Base-by-base conservation (phyloP, 495 filamentous ascomycete genomes). In the Aspergillus campestris region DNA sequence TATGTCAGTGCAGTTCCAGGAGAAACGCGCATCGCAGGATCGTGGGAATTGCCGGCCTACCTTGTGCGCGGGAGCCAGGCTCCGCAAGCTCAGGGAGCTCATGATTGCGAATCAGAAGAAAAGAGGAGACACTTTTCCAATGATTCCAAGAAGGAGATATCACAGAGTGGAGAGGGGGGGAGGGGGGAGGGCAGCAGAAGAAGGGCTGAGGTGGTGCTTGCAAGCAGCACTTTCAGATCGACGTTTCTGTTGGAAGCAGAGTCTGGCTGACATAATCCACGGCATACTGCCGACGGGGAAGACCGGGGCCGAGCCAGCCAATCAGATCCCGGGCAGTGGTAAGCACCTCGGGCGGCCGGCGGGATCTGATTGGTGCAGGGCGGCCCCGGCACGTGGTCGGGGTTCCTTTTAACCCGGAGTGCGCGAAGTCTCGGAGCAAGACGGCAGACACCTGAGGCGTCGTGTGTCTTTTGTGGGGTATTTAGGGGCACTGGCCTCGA, bases 51-150 rank as follows among this genome's bases (percentile, higher is more conserved):
- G 48, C 18, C 18, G 18, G 18, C 18, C 18, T 24, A 81, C 78
- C 67, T 77, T 78, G 47, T 73, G 71, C 43, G 70, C 64, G 57
- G 76, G 70, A 67, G 71, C 69, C 48, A 81, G 58, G 65, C 75
- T 82, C 73, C 77, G 75, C 61, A 79, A 62, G 59, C 71, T 69
- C 50, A 76, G 52, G 44, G 75, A 77, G 66, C 72, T 76, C 79
- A 81, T 81, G 48, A 59, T 71, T 66, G 49, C 58, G 59, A 57
- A 60, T 65, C 49, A 60, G 49, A 58, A 59, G 52, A 58, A 48
- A 55, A 46, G 44, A 11, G 31, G 52, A 51, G 47, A 47, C 45
- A 40, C 48, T 50, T 58, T 52, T 40, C 61, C 56, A 63, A 51
- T 53, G 50, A 61, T 47, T 55, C 62, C 43, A 47, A 52, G 55